phyloP scores from a whole-genome alignment of 2,329 filamentous ascomycete species.

The Ophiosphaerella korrae region DNA sequence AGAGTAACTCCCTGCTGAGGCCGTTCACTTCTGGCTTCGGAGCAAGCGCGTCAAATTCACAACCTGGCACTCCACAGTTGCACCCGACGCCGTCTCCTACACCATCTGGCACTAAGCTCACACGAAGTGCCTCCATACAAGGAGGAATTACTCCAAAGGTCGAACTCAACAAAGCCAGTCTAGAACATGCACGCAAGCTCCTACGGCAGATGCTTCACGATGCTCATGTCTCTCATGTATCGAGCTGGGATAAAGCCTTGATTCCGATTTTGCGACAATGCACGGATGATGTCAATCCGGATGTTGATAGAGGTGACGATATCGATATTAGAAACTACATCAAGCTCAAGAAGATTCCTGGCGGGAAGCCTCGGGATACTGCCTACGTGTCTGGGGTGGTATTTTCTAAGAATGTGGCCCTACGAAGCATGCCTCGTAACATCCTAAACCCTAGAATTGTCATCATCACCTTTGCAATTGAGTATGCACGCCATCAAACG shows the following conservation, averaged over 20 bases:
- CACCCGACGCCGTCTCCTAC: slow-evolving; percentile 34
- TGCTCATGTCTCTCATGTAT: slow-evolving; percentile 70
- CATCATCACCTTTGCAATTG: slow-evolving; percentile 92
- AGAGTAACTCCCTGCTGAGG: slow-evolving; percentile 60
- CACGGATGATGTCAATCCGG: slow-evolving; percentile 91
- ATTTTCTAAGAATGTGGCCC: slow-evolving; percentile 93
- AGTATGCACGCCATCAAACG: slow-evolving; percentile 89
- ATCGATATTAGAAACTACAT: slow-evolving; percentile 98
- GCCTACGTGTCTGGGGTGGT: slow-evolving; percentile 96
- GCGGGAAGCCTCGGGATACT: slow-evolving; percentile 86
- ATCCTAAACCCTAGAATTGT: slow-evolving; percentile 85
- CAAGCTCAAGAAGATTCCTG: slow-evolving; percentile 94
- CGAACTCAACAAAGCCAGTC: slow-evolving; percentile 84
- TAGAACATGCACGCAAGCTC: slow-evolving; percentile 85
- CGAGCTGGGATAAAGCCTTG: slow-evolving; percentile 87
- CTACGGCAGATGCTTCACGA: slow-evolving; percentile 83
- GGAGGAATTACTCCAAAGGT: slow-evolving; percentile 74
- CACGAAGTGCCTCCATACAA: slow-evolving; percentile 82
- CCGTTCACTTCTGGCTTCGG: slow-evolving; percentile 49
- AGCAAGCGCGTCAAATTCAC: slow-evolving; percentile 16
- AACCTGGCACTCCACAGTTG: slow-evolving; percentile 27
- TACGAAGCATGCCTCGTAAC: slow-evolving; percentile 93
- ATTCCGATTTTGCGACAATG: slow-evolving; percentile 88
- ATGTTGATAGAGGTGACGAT: slow-evolving; percentile 87
- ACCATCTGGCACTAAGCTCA: slow-evolving; percentile 47